phyloP scores from a whole-genome alignment of 192 early-diverging fungal species.

The Backusella circina region DNA sequence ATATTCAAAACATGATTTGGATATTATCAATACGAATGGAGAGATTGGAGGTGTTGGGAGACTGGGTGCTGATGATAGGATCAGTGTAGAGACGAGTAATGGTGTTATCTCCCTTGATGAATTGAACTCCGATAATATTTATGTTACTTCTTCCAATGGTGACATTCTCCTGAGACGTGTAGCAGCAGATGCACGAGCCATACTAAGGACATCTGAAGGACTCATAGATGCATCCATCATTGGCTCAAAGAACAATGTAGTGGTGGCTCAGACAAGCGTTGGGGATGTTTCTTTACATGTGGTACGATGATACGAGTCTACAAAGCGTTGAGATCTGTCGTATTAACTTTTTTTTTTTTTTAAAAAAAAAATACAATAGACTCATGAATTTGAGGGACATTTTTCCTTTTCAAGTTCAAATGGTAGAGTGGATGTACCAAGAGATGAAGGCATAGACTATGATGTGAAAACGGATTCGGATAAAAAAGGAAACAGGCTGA shows the following conservation, averaged over 20 bases:
- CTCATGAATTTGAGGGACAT: not conserved
- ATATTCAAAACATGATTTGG: not conserved
- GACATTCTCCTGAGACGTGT: not conserved
- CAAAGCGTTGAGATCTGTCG: not conserved
- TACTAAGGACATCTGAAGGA: not conserved
- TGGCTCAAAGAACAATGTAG: not conserved
- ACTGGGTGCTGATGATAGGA: not conserved
- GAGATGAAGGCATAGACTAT: not conserved
- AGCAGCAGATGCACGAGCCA: not conserved
- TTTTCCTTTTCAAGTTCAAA: not conserved
- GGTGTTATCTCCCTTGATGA: not conserved
- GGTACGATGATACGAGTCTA: not conserved
- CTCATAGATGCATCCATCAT: not conserved
- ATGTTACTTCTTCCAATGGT: not conserved
- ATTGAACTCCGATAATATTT: not conserved
- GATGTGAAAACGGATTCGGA: not conserved
- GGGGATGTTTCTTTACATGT: conserved; percentile 1
- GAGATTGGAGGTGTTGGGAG: not conserved
- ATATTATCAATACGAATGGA: not conserved
- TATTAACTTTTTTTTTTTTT: not conserved
- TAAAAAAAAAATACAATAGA: not conserved
- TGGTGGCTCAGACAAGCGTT: not conserved
- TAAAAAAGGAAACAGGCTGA: not conserved
- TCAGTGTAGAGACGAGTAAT: not conserved
- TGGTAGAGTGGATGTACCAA: not conserved